Base-by-base conservation (phyloP, 176 grass and related monocot genomes). In the Olyra latifolia region DNA sequence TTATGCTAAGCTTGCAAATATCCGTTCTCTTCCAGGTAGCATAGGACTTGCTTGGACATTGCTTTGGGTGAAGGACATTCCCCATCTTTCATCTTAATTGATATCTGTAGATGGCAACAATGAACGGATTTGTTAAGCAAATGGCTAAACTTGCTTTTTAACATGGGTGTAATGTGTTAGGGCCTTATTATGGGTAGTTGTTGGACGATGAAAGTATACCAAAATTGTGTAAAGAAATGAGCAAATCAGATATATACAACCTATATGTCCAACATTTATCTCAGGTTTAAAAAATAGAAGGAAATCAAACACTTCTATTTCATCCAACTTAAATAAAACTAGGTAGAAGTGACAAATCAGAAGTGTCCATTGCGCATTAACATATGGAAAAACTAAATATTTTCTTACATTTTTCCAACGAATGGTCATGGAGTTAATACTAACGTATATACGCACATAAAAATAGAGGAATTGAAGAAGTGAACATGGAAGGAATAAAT, bases 11-110 rank as follows among this genome's bases (percentile, higher is more conserved):
- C 78, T 38, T 89, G 92, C 55, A 99, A 62, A 82, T 88, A 95
- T 78, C 81, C 88, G 6, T 95, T 95, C 30, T 91, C 61, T 69
- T 92, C 81, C 49, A 99, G 96, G 84, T 89, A 91, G 8, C 55
- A 86, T 14, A 89, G 68, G 40, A 99, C 81, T 86, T 95, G 83
- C 28, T 89, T 85, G 6, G 90, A 86, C 96, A 99, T 99, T 74
- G 81, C 74, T 88, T 89, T 88, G n/a, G 96, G 90, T 42, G 92
- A 91, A 85, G 90, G 84, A 47, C 96, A 99, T 55, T 76, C 74
- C 70, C 88, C 92, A 61, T 85, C 86, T 77, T 76, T 77, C 72
- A 81, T 73, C 83, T 84, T 69, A 78, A 98, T 89, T 79, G 83
- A 75, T 83, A 98, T 89, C 96, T 98, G 96, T 47, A 78, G 20